phyloP scores from a whole-genome alignment of 2,329 filamentous ascomycete species.

The Talaromyces funiculosus region DNA sequence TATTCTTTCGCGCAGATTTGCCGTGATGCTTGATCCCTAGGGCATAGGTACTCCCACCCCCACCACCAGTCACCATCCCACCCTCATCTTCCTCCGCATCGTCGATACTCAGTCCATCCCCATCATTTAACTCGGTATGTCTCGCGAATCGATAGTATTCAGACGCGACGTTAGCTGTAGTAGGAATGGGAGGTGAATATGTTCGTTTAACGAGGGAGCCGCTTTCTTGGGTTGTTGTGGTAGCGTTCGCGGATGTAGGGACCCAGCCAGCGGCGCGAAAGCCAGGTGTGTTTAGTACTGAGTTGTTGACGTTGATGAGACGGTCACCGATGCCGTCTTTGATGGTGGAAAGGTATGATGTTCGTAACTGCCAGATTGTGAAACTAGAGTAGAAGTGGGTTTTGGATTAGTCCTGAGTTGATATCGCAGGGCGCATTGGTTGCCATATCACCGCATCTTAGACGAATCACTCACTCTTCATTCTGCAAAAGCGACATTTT shows the following conservation, averaged over 20 bases:
- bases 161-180: conserved; percentile 50
- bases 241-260: conserved; percentile 31
- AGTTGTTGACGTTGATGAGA: conserved; percentile 59
- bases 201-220: conserved; percentile 53
- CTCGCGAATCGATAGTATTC: conserved; percentile 55
- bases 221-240: conserved; percentile 31
- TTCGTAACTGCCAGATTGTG: conserved; percentile 60
- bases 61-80: conserved; percentile 56
- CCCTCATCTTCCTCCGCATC: conserved; percentile 58
- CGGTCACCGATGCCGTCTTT: conserved; percentile 63
- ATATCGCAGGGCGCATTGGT: not conserved
- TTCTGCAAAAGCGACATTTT: conserved; percentile 47
- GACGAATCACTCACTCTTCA: conserved; percentile 41
- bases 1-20: conserved; percentile 27
- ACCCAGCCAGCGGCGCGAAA: conserved; percentile 61
- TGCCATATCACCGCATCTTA: not conserved
- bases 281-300: conserved; percentile 58
- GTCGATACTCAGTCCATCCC: conserved; percentile 28
- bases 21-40: conserved; percentile 43
- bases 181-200: conserved; percentile 62
- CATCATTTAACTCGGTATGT: conserved; percentile 24
- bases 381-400: conserved; percentile 43
- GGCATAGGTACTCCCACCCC: conserved; percentile 49
- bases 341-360: conserved; percentile 57
- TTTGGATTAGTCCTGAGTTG: not conserved